Conservation (phyloP, 2,329 filamentous ascomycete genomes). For the Graphium sp. region DNA sequence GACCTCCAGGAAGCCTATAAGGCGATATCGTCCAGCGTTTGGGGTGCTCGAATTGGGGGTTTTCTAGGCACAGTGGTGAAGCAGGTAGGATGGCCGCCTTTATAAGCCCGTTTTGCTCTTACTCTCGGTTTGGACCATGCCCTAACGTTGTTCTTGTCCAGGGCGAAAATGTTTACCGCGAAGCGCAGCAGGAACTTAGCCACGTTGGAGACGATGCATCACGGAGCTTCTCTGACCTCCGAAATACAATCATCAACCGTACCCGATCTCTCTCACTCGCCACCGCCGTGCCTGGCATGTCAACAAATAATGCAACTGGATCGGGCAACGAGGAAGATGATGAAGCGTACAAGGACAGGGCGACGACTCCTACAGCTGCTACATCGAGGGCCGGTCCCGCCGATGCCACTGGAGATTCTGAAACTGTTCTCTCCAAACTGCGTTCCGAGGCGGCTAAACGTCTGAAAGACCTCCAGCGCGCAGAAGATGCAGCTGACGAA, state of each 20-base stretch:
- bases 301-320: conserved; percentile 10
- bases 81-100: conserved; percentile 38
- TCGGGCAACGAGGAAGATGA: conserved; percentile 7
- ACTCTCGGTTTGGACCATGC: conserved; percentile 1
- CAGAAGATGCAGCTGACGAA: conserved; percentile 92
- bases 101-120: not conserved
- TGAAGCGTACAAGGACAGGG: conserved; percentile 18
- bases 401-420: conserved; percentile 26
- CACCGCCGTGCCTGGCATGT: conserved; percentile 15
- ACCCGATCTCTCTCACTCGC: conserved; percentile 59
- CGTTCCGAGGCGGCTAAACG: conserved; percentile 63
- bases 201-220: conserved; percentile 67
- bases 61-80: conserved; percentile 87
- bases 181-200: conserved; percentile 71
- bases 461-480: conserved; percentile 75
- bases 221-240: conserved; percentile 60
- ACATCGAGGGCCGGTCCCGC: conserved; percentile 18
- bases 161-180: conserved; percentile 70
- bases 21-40: conserved; percentile 78
- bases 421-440: conserved; percentile 60
- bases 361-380: conserved; percentile 25
- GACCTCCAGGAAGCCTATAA: conserved; percentile 94
- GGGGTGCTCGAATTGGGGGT: conserved; percentile 77
- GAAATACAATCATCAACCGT: conserved; percentile 49
- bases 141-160: conserved; percentile 16